Base-by-base conservation (phyloP, 1,284 basidiomycete genomes). In the Rhodotorula sp. region DNA sequence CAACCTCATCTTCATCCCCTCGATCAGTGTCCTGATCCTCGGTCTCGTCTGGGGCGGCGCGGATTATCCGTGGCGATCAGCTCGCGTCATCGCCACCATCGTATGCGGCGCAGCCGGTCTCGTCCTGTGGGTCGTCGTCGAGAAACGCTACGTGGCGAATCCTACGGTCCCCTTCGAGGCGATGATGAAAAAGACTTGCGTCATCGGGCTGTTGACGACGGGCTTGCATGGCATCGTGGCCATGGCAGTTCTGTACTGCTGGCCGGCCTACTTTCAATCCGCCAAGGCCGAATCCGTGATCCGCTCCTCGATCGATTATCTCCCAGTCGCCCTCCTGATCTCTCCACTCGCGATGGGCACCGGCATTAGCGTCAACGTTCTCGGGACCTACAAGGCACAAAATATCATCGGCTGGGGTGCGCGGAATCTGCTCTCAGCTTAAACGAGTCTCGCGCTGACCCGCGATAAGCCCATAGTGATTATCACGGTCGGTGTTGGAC, bases 351-450 rank as follows among this genome's bases (percentile, higher is more conserved):
- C 77, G 1, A 71, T 78, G 60, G 66, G 69, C 18, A 74, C 78
- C 3, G 78, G 79, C 7, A 71, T 76, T 19, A 45, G 67, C 15
- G 77, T 80, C 71, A 77, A 74, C 2, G 28, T 76, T 26, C 72
- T 73, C 5, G 78, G 79, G 48, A 73, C 74, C 65, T 81, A 80
- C 72, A 77, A 73, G 50, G 59, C 66, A 23, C 75, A 78, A 57
- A 80, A 80, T 31, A 81, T 80, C 72, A 43, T 81, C 6, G 84
- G 82, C 2, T 80, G 79, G 80, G 65, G 66, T 66, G n/a, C n/a
- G n/a, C n/a, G n/a, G n/a, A n/a, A n/a, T n/a, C n/a, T n/a, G n/a
- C n/a, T n/a, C n/a, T n/a, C n/a, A n/a, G n/a, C n/a, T n/a, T n/a
- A n/a, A n/a, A n/a, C n/a, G n/a, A n/a, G n/a, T n/a, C n/a, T n/a